Base-by-base conservation (phyloP, 2,329 filamentous ascomycete genomes). In the Pseudocercospora macadamiae region DNA sequence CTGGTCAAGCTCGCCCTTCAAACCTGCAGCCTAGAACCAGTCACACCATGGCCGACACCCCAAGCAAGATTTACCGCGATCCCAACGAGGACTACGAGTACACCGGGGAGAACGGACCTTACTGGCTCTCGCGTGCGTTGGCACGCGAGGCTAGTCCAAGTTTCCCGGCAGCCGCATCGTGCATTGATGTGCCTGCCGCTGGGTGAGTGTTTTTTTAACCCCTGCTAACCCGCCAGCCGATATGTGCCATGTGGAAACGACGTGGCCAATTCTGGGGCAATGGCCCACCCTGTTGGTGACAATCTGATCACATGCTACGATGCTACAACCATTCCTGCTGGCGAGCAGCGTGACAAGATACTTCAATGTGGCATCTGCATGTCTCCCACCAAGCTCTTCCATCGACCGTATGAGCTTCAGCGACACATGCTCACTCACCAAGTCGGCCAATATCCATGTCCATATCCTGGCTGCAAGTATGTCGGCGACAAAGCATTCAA, bases 311-410 rank as follows among this genome's bases (percentile, higher is more conserved):
- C 8, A 34, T 34, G 32, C 7, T n/a, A 34, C 10, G n/a, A 9
- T 3, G 7, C 32, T 3, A 9, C 32, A 9, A 12, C 32, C 32
- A 34, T 34, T 34, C 32, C 34, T 4, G 12, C 6, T 1, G 34
- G 12, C 18, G 14, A 16, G 4, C 51, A 59, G 18, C 18, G 16
- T 16, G 9, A 32, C 21, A 59, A 53, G 23, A 58, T 54, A 16
- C 53, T 60, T 4, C 60, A 56, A 28, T 69, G 66, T 34, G 51
- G 57, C 16, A 42, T 64, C 34, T 37, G 34, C 34, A 2, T 6
- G 19, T 19, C 39, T 3, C 1, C 14, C 28, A 30, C 10, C 3
- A 14, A 3, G 21, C 9, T 49, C 1, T 26, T 49, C 42, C 2
- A 47, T 12, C 1, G 45, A 18, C 23, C 14, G n/a, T 49, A 28